Percentiles rank a stretch among this genome's conserved stretches.
Conservation (phyloP, 495 filamentous ascomycete species). For the Aspergillus bertholletiae region DNA sequence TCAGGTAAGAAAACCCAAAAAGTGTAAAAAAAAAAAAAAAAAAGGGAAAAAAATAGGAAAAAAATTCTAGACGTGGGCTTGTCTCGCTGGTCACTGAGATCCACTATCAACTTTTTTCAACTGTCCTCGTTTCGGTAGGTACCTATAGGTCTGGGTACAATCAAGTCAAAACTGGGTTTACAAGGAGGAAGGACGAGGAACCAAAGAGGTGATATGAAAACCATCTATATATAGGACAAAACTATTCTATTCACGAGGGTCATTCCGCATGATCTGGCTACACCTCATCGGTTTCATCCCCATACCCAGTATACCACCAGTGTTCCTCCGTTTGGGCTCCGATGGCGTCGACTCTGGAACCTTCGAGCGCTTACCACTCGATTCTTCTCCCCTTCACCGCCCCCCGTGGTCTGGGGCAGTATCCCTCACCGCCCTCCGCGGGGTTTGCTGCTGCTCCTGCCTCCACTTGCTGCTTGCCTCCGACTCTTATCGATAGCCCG, state of each 20-base stretch:
- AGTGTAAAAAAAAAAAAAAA: constrained; percentile 11
- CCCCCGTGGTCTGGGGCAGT: background rate
- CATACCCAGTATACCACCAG: background rate
- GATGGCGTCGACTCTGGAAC: background rate
- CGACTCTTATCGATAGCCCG: background rate
- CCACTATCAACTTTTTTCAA: too few relatives aligned
- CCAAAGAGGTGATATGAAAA: too few relatives aligned
- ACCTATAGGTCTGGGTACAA: too few relatives aligned
- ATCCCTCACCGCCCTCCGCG: background rate
- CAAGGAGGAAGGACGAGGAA: too few relatives aligned
- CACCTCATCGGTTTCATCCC: background rate
- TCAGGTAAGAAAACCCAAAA: constrained; percentile 10
- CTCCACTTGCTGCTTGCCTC: too few relatives aligned
- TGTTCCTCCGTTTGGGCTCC: background rate
- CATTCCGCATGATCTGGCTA: background rate
- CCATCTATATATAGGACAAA: background rate
- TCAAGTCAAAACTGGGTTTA: too few relatives aligned
- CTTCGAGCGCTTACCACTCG: background rate
- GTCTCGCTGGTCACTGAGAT: constrained; percentile 13
- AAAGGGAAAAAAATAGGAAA: constrained; percentile 14
- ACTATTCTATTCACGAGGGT: too few relatives aligned
- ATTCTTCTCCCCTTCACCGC: background rate
- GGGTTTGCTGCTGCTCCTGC: background rate
- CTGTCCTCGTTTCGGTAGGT: too few relatives aligned
- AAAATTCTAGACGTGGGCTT: constrained; percentile 13